Evolutionary conservation across 2,329 filamentous ascomycete species (phyloP).

Genomic region (Pleochaeta shiraiana): DNA sequence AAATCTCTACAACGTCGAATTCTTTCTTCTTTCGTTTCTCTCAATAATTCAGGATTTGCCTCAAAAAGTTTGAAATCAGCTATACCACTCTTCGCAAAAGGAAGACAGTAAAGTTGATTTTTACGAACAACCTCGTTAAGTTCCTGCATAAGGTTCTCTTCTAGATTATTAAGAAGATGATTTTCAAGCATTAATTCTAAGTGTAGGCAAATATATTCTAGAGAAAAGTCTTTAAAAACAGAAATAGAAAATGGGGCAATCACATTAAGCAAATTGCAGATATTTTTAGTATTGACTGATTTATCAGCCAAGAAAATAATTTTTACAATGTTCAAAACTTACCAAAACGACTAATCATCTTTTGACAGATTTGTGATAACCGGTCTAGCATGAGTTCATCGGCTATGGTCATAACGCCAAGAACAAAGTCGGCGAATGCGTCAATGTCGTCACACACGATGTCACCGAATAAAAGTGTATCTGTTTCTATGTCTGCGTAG

Average conservation of each 20-base stretch:
- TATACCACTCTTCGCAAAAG: constrained; percentile 54
- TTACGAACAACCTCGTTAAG: constrained; percentile 60
- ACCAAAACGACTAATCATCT: constrained; percentile 58
- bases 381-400: constrained; percentile 94
- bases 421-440: constrained; percentile 67
- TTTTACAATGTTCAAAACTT: constrained; percentile 15
- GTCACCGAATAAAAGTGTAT: constrained; percentile 67
- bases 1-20: constrained; percentile 56
- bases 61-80: constrained; percentile 45
- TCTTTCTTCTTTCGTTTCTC: constrained; percentile 45
- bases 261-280: constrained; percentile 65
- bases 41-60: constrained; percentile 20
- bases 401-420: constrained; percentile 75
- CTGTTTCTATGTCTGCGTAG: constrained; percentile 61
- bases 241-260: constrained; percentile 66
- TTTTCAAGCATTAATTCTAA: constrained; percentile 86
- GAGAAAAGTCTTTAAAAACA: constrained; percentile 67
- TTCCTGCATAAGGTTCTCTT: constrained; percentile 60
- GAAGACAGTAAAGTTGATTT: constrained; percentile 60
- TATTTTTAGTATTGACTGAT: constrained; percentile 58
- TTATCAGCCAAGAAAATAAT: constrained; percentile 8
- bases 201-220: constrained; percentile 84
- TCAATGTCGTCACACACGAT: constrained; percentile 51
- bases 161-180: constrained; percentile 63
- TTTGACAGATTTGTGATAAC: constrained; percentile 75